A percentile compares a stretch with the other conserved stretches of the same genome.
These are phyloP conservation scores for Dendryphion nanum DNA, from an alignment of 2,329 filamentous ascomycete species.

Conservation along the genomic window DNA sequence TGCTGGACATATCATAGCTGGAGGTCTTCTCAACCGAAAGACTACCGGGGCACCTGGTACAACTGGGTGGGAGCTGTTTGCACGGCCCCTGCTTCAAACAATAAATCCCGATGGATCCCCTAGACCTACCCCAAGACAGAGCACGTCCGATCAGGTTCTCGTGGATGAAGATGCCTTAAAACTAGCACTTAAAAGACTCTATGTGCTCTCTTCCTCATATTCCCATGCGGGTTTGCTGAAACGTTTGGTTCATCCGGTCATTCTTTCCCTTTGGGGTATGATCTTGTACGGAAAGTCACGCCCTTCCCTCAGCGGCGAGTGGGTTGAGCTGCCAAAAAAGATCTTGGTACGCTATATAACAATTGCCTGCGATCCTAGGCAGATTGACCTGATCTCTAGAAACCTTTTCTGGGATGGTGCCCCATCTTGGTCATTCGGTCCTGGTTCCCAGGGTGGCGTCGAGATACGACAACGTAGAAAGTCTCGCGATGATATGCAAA, in stretches of 20 bases:
- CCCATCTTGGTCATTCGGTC: constrained; percentile 54
- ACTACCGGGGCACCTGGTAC: constrained; percentile 62
- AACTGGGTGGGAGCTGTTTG: constrained; percentile 62
- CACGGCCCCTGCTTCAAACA: constrained; percentile 54
- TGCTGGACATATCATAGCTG: constrained; percentile 62
- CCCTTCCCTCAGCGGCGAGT: constrained; percentile 24
- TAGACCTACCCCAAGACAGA: constrained; percentile 41
- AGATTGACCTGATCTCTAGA: constrained; percentile 50
- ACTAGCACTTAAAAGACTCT: constrained; percentile 55
- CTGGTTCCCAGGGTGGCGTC: constrained; percentile 48
- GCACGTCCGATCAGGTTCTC: constrained; percentile 48
- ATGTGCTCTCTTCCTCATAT: constrained; percentile 59
- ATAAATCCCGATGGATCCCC: constrained; percentile 43
- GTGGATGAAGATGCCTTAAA: constrained; percentile 51
- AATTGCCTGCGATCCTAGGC: constrained; percentile 54
- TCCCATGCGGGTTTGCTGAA: constrained; percentile 66
- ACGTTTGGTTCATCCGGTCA: constrained; percentile 58
- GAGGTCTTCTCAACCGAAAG: constrained; percentile 65
- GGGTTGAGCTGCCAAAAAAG: constrained; percentile 19
- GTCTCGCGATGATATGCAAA: constrained; percentile 66
- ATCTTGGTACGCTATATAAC: constrained; percentile 51
- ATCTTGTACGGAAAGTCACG: constrained; percentile 50
- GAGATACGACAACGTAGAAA: constrained; percentile 62
- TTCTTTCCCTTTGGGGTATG: constrained; percentile 64
- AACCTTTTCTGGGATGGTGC: constrained; percentile 58